A percentile compares a stretch with the other conserved stretches of the same genome.
phyloP scores from a whole-genome alignment of 1,284 basidiomycete genomes.

The Meira miltonrushii region DNA sequence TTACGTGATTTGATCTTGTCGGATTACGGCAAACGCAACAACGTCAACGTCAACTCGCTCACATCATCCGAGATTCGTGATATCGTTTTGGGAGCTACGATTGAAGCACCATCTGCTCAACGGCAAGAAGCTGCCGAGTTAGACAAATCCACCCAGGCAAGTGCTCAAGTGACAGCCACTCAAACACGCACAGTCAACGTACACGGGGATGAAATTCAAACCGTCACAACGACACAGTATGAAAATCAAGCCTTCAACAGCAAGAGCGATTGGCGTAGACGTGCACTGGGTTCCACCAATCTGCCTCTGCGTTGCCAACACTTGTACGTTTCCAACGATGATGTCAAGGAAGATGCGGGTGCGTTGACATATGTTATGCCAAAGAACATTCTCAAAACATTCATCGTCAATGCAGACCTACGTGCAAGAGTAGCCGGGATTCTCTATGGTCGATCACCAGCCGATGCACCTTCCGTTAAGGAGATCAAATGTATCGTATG shows the following conservation, averaged over 20 bases:
- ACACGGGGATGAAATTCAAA: conserved; percentile 93
- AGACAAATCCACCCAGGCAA: conserved; percentile 85
- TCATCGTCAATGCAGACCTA: conserved; percentile 87
- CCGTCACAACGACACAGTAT: conserved; percentile 94
- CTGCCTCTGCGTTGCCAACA: conserved; percentile 92
- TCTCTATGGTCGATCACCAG: conserved; percentile 84
- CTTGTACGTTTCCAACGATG: conserved; percentile 97
- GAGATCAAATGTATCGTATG: conserved; percentile 95
- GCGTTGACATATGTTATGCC: conserved; percentile 92
- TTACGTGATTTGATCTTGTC: conserved; percentile 61
- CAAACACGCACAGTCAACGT: conserved; percentile 97
- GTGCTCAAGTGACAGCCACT: conserved; percentile 89
- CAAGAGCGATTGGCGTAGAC: conserved; percentile 98
- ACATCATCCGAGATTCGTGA: conserved; percentile 82
- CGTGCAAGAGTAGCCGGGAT: conserved; percentile 93
- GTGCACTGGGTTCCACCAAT: conserved; percentile 92
- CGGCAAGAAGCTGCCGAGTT: conserved; percentile 99
- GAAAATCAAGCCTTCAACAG: conserved; percentile 95
- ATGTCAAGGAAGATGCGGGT: conserved; percentile 93
- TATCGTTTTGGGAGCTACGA: conserved; percentile 66
- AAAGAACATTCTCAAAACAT: conserved; percentile 92
- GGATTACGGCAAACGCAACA: conserved; percentile 97
- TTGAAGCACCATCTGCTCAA: conserved; percentile 73
- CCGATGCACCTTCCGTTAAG: conserved; percentile 96
- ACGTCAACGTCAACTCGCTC: conserved; percentile 91